phyloP scores from a whole-genome alignment of 208 protist species.

The Porcisia deanei region DNA sequence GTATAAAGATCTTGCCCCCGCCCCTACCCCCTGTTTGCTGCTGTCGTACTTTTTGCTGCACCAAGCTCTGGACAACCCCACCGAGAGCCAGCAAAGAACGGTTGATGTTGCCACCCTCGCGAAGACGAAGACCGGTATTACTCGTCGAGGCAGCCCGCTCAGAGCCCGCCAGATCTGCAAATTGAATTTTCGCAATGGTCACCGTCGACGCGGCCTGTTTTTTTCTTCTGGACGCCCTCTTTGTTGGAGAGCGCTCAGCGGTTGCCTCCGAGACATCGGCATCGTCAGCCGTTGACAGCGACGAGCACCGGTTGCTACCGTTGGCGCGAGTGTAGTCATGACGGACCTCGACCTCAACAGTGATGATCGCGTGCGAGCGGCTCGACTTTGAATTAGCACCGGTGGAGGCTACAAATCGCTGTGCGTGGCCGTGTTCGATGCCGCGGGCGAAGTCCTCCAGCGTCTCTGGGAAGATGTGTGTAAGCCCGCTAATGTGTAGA shows the following conservation, averaged over 20 bases:
- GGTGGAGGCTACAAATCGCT: constrained; percentile 74
- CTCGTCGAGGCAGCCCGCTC: constrained; percentile 84
- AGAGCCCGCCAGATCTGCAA: constrained; percentile 89
- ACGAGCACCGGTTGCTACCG: not conserved
- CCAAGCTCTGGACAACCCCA: constrained; percentile 91
- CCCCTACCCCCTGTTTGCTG: constrained; percentile 22
- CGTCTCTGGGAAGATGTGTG: constrained; percentile 51
- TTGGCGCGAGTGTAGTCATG: not conserved
- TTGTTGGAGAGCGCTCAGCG: not conserved
- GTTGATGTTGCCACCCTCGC: constrained; percentile 95
- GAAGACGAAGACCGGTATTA: constrained; percentile 80
- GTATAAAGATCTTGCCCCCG: constrained; percentile 53
- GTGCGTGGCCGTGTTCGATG: constrained; percentile 69
- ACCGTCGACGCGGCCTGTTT: constrained; percentile 7
- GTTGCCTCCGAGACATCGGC: constrained; percentile 5
- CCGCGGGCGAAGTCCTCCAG: constrained; percentile 63
- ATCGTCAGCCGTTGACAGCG: not conserved
- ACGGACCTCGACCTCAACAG: constrained; percentile 73
- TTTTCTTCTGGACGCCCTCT: not conserved
- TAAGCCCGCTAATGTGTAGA: constrained; percentile 63
- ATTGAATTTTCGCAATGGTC: constrained; percentile 81
- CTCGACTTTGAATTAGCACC: constrained; percentile 84
- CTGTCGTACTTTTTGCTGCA: constrained; percentile 29
- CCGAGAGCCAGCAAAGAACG: constrained; percentile 92
- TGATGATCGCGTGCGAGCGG: constrained; percentile 91